Conservation (phyloP, 2,329 filamentous ascomycete genomes). For the Endothia cerciana region DNA sequence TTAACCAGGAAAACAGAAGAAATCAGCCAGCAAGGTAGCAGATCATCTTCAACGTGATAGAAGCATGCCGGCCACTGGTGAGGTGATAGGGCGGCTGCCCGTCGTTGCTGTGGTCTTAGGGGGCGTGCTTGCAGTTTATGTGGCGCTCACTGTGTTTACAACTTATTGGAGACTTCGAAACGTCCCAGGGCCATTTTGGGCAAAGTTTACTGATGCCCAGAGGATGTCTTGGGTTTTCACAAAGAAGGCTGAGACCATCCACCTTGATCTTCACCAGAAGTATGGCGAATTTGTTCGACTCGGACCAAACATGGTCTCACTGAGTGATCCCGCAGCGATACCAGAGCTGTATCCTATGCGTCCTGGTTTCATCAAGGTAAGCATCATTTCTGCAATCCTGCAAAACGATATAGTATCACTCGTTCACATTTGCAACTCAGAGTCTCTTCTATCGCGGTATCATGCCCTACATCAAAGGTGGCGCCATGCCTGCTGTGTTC, state of each 20-base stretch:
- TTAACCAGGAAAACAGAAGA: background rate
- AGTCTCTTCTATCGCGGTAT: conserved; percentile 37
- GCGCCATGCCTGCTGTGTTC: conserved; percentile 29
- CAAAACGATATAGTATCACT: background rate
- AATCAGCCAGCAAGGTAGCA: background rate
- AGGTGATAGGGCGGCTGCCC: background rate
- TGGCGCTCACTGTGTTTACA: background rate
- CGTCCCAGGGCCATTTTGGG: conserved; percentile 33
- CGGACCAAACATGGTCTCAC: conserved; percentile 51
- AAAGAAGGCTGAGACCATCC: conserved; percentile 27
- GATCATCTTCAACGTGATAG: too few species aligned
- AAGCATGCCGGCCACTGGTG: background rate
- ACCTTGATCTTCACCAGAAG: conserved; percentile 42
- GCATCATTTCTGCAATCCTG: rapidly evolving
- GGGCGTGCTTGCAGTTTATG: background rate
- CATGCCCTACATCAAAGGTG: conserved; percentile 32
- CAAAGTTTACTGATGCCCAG: conserved; percentile 31
- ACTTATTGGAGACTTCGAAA: conserved; percentile 30
- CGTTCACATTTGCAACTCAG: conserved; percentile 16
- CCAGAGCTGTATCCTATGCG: conserved; percentile 32
- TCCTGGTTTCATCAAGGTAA: conserved; percentile 33
- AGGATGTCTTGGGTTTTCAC: conserved; percentile 32
- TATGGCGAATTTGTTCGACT: conserved; percentile 54
- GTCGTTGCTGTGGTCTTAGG: background rate
- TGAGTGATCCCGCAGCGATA: conserved; percentile 43